phyloP scores from a whole-genome alignment of 768 basidiomycete species.

The Lepiota brunneoincarnata region DNA sequence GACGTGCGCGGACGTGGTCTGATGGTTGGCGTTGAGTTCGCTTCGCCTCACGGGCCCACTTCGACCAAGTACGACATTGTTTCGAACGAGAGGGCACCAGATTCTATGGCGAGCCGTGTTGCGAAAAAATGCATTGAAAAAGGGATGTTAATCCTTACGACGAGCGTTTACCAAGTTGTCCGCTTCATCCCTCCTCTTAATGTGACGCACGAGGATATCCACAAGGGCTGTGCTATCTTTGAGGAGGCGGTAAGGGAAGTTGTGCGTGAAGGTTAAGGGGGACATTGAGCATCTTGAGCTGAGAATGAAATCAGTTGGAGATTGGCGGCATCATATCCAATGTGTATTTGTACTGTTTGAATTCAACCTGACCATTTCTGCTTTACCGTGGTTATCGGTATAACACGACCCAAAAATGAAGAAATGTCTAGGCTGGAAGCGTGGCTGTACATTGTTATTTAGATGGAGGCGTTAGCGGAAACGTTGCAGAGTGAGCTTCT shows the following conservation, averaged over 20 bases:
- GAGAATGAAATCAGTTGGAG: too few species aligned
- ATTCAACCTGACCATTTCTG: too few species aligned
- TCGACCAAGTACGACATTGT: constrained; percentile 35
- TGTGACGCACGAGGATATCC: constrained; percentile 71
- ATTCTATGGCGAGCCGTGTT: constrained; percentile 64
- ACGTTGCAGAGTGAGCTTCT: too few species aligned
- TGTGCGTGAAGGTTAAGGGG: constrained; percentile 40
- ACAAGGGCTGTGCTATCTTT: constrained; percentile 65
- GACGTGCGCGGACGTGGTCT: constrained; percentile 89
- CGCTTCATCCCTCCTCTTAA: constrained; percentile 94
- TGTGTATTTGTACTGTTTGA: too few species aligned
- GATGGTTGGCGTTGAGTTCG: constrained; percentile 85
- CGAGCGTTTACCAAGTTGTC: constrained; percentile 83
- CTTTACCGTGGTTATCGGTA: too few species aligned
- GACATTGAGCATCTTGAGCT: not conserved
- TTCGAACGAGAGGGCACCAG: constrained; percentile 31
- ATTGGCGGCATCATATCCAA: too few species aligned
- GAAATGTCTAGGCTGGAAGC: too few species aligned
- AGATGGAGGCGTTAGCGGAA: too few species aligned
- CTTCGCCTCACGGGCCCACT: constrained; percentile 54
- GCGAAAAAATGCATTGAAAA: constrained; percentile 81
- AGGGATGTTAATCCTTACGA: constrained; percentile 85
- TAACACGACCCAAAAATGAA: too few species aligned
- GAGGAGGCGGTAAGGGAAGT: constrained; percentile 70
- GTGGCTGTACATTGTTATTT: too few species aligned